Percentiles rank a stretch among this genome's conserved stretches.
These are phyloP conservation scores for Zizania palustris DNA, from an alignment of 202 grass and related monocot species.

Conservation along the genomic window DNA sequence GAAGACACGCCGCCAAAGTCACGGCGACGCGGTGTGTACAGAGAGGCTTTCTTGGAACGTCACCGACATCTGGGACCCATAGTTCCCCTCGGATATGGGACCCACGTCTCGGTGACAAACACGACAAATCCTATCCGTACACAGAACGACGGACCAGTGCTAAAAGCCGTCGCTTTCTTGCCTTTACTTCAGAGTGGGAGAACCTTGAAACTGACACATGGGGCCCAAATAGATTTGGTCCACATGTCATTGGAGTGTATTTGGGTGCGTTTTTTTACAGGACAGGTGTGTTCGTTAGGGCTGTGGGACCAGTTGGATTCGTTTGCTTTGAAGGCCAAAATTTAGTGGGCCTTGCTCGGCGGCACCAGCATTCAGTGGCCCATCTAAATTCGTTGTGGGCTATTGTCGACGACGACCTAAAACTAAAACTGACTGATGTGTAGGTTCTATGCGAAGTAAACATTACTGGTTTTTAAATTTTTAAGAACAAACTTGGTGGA, in stretches of 20 bases:
- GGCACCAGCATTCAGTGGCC: too few relatives aligned
- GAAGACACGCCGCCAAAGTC: constrained; percentile 25
- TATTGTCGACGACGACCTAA: too few relatives aligned
- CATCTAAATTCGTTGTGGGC: too few relatives aligned
- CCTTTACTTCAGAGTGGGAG: not conserved
- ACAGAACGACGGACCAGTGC: not conserved
- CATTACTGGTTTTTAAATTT: too few relatives aligned
- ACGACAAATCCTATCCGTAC: rapidly evolving
- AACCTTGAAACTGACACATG: not conserved
- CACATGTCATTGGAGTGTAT: not conserved
- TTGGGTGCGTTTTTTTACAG: not conserved
- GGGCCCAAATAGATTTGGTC: not conserved
- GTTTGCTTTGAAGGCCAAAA: not conserved
- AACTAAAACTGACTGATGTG: too few relatives aligned
- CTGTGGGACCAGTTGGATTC: not conserved
- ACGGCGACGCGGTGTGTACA: not conserved
- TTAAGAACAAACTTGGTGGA: too few relatives aligned
- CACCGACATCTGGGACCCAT: not conserved
- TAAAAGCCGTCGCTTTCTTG: not conserved
- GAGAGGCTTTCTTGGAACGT: rapidly evolving
- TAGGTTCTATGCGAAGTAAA: too few relatives aligned
- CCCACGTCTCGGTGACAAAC: rapidly evolving
- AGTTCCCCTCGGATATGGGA: rapidly evolving
- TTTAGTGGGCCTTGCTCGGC: not conserved
- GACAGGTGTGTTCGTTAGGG: constrained; percentile 14